Percentiles rank a stretch among this genome's conserved stretches.
Conservation (phyloP, 257 asterid species). For the Solanum gandarillasii region DNA sequence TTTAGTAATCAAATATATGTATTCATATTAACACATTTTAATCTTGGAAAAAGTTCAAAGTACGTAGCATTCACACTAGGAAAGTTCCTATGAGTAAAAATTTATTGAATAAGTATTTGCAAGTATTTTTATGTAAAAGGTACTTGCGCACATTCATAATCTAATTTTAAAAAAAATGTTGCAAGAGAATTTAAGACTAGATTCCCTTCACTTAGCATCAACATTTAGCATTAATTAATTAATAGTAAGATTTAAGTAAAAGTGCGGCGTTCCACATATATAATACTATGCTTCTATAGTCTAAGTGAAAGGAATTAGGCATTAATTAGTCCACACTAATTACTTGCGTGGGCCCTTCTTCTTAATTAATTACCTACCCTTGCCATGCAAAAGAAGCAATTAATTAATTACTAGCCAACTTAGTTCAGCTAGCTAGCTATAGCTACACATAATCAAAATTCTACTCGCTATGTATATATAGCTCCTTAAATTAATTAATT, state of each 20-base stretch:
- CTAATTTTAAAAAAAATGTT: neutral
- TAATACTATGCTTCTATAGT: neutral
- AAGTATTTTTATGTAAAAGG: neutral
- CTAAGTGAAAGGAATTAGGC: neutral
- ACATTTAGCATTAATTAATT: neutral
- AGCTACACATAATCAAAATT: neutral
- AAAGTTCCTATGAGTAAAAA: neutral
- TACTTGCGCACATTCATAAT: neutral
- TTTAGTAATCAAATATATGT: neutral
- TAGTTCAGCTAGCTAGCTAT: neutral
- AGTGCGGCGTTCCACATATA: neutral
- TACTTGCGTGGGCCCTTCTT: neutral
- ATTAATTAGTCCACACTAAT: neutral
- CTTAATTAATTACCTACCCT: neutral
- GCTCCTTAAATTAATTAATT: neutral
- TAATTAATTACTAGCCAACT: neutral
- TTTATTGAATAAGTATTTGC: neutral
- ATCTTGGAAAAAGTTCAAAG: neutral
- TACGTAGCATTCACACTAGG: neutral
- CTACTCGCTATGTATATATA: neutral
- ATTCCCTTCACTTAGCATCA: neutral
- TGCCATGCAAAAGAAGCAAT: neutral
- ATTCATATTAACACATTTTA: neutral
- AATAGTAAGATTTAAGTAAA: neutral
- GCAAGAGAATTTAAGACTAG: neutral